Percentiles rank a stretch among this genome's conserved stretches.
phyloP scores from a whole-genome alignment of 805 yeast genomes.

The Candida lessepsii region DNA sequence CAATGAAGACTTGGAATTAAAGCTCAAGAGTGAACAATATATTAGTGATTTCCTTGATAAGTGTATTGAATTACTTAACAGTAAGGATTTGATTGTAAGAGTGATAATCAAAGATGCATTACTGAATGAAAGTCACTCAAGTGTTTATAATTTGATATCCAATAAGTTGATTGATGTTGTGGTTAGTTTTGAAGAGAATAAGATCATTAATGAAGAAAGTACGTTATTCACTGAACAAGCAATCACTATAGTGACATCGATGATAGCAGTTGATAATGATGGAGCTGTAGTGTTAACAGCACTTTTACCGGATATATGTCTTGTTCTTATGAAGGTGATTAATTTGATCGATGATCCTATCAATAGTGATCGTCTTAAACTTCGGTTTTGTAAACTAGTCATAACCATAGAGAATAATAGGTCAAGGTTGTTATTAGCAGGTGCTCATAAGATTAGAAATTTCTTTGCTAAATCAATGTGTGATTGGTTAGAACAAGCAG shows the following conservation, averaged over 20 bases:
- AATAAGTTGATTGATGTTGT: constrained; percentile 41
- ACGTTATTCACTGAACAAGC: constrained; percentile 49
- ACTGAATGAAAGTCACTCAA: constrained; percentile 62
- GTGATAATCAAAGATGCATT: constrained; percentile 73
- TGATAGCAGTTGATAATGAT: constrained; percentile 32
- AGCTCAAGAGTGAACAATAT: constrained; percentile 30
- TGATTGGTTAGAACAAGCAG: constrained; percentile 56
- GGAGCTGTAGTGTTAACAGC: constrained; percentile 36
- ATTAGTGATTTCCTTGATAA: constrained; percentile 50
- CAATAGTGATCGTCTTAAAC: constrained; percentile 37
- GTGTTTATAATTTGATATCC: constrained; percentile 49
- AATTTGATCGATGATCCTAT: constrained; percentile 25
- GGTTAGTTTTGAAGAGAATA: constrained; percentile 29
- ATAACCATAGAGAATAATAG: constrained; percentile 34
- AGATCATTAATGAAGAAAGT: constrained; percentile 26
- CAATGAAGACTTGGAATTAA: constrained; percentile 21
- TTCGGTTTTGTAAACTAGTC: constrained; percentile 42
- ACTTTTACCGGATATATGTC: constrained; percentile 29
- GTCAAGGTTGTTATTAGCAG: constrained; percentile 33
- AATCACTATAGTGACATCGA: constrained; percentile 43
- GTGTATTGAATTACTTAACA: constrained; percentile 49
- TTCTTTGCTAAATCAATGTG: constrained; percentile 44
- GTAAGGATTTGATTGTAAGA: constrained; percentile 53
- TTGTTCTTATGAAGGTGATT: constrained; percentile 28
- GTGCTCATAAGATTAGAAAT: constrained; percentile 50